phyloP scores from a whole-genome alignment of 2,329 filamentous ascomycete species.

The Penicillium fuscoglaucum region DNA sequence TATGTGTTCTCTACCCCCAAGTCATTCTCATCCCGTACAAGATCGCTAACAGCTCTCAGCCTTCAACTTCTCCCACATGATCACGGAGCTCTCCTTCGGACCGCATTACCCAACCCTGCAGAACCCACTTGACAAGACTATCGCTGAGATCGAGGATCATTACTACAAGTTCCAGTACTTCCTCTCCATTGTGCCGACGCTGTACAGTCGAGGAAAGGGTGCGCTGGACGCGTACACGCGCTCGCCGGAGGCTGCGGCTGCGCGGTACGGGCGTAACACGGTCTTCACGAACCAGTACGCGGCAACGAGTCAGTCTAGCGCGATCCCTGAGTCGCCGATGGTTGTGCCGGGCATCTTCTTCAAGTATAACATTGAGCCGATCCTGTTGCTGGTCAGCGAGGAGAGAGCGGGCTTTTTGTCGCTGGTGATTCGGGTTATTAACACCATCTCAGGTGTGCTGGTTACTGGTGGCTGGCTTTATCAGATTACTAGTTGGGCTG shows the following conservation, averaged over 20 bases:
- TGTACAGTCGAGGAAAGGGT: constrained; percentile 68
- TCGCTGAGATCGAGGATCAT: constrained; percentile 70
- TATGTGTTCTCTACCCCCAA: constrained; percentile 48
- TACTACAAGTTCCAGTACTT: constrained; percentile 99
- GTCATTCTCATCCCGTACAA: background rate
- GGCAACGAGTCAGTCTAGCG: constrained; percentile 80
- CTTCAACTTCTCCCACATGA: constrained; percentile 97
- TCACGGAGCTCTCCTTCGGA: constrained; percentile 94
- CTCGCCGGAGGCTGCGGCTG: constrained; percentile 34
- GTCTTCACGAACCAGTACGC: constrained; percentile 97
- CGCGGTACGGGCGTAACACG: constrained; percentile 35
- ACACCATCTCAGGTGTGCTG: constrained; percentile 85
- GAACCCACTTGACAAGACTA: constrained; percentile 91
- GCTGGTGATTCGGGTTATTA: constrained; percentile 79
- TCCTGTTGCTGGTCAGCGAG: constrained; percentile 82
- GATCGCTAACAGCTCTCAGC: constrained; percentile 48
- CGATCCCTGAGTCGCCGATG: constrained; percentile 56
- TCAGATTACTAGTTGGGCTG: constrained; percentile 75
- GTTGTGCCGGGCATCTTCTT: constrained; percentile 88
- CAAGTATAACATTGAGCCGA: constrained; percentile 98
- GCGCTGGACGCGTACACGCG: constrained; percentile 46
- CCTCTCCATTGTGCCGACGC: constrained; percentile 88
- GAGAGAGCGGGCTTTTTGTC: constrained; percentile 71
- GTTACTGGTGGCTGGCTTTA: constrained; percentile 94
- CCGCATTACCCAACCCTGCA: constrained; percentile 92